These are phyloP conservation scores for Phytophthora pseudosyringae DNA, from an alignment of 352 stramenopile genomes.

Conservation along the genomic window DNA sequence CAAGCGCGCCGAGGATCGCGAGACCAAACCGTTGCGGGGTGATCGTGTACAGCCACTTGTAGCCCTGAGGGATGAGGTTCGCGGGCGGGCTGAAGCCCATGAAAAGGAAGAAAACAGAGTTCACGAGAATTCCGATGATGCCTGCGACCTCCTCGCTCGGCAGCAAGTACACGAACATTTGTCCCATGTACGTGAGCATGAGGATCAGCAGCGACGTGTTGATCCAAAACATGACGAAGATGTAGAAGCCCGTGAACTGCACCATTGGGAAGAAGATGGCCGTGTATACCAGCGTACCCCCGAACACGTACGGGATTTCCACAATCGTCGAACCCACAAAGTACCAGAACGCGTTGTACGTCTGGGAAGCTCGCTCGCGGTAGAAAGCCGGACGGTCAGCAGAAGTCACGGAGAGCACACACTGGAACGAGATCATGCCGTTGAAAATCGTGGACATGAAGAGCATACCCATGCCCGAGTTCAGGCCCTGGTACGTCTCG, in stretches of 20 bases:
- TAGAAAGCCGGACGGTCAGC: constrained; percentile 90
- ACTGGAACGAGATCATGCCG: constrained; percentile 76
- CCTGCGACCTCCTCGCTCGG: constrained; percentile 35
- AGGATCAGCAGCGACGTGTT: constrained; percentile 40
- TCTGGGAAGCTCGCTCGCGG: constrained; percentile 72
- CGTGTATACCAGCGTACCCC: constrained; percentile 41
- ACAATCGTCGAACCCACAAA: constrained; percentile 6
- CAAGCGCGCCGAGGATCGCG: constrained; percentile 31
- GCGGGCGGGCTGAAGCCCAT: constrained; percentile 45
- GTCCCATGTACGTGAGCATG: constrained; percentile 44
- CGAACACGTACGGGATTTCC: constrained; percentile 47
- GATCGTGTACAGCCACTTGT: constrained; percentile 53
- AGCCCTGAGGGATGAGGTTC: constrained; percentile 36
- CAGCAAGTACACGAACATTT: constrained; percentile 40
- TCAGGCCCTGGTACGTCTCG: constrained; percentile 49
- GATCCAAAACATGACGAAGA: constrained; percentile 45
- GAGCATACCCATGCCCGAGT: constrained; percentile 80
- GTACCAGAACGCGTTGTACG: constrained; percentile 83
- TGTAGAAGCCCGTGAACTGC: constrained; percentile 45
- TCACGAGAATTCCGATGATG: constrained; percentile 35
- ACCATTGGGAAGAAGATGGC: constrained; percentile 53
- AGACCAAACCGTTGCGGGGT: constrained; percentile 36
- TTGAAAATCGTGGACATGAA: constrained; percentile 90
- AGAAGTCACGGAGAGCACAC: constrained; percentile 70
- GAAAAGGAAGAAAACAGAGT: constrained; percentile 45